Conservation (phyloP, 1,284 basidiomycete species). For the Lentinus polychrous region DNA sequence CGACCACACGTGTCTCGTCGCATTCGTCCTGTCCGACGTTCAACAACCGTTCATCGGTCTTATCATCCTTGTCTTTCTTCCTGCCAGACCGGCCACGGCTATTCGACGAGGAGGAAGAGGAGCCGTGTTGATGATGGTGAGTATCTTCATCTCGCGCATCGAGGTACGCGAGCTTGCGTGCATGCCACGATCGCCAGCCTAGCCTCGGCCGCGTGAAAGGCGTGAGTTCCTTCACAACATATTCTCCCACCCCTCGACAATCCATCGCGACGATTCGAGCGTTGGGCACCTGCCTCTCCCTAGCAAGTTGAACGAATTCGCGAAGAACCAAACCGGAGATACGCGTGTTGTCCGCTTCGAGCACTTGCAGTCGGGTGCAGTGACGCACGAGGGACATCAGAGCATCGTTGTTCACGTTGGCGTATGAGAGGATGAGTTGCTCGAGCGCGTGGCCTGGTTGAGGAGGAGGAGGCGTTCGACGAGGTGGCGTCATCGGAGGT, state of each 20-base stretch:
- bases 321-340: slow-evolving; percentile 57
- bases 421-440: slow-evolving; percentile 69
- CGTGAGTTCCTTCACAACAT: slow-evolving; percentile 51
- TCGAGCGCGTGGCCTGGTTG: slow-evolving; percentile 61
- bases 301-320: slow-evolving; percentile 57
- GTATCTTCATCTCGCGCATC: slow-evolving; percentile 62
- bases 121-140: too few relatives aligned
- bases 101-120: too few relatives aligned
- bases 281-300: slow-evolving; percentile 40
- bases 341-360: slow-evolving; percentile 78
- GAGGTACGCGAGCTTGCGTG: slow-evolving; percentile 56
- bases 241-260: slow-evolving; percentile 65
- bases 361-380: slow-evolving; percentile 54
- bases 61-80: not conserved
- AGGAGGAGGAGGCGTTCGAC: not conserved
- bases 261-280: slow-evolving; percentile 67
- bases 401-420: slow-evolving; percentile 58
- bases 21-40: slow-evolving; percentile 44
- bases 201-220: slow-evolving; percentile 54
- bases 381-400: slow-evolving; percentile 56
- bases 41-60: slow-evolving; percentile 1
- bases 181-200: slow-evolving; percentile 68
- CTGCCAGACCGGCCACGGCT: too few relatives aligned
- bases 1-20: slow-evolving; percentile 59
- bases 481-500: not conserved